phyloP scores from a whole-genome alignment of 73 alveolate species.

The Paramecium pentaurelia region DNA sequence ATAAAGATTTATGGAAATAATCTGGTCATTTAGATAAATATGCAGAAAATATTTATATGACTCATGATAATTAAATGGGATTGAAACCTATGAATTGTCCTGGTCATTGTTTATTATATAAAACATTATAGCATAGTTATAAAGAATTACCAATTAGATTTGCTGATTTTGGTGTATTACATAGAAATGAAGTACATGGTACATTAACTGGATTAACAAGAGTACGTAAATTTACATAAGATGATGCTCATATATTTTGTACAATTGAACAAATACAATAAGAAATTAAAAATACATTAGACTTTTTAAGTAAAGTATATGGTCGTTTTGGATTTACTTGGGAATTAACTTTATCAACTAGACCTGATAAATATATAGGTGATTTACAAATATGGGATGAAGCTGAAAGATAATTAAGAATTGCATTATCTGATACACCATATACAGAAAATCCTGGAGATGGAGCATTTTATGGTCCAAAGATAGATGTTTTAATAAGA shows the following conservation, averaged over 20 bases:
- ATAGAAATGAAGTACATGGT: constrained; percentile 99
- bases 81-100: constrained; percentile 99
- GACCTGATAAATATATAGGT: constrained; percentile 96
- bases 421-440: constrained; percentile 94
- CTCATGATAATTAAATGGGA: constrained; percentile 96
- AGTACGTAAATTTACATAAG: constrained; percentile 98
- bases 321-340: constrained; percentile 88
- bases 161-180: constrained; percentile 99
- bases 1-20: constrained; percentile 94
- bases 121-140: constrained; percentile 84
- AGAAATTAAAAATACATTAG: constrained; percentile 81
- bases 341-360: constrained; percentile 91
- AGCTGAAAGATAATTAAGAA: constrained; percentile 91
- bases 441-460: constrained; percentile 96
- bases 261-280: constrained; percentile 92
- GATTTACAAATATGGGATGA: constrained; percentile 92
- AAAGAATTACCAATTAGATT: constrained; percentile 97
- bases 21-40: constrained; percentile 99
- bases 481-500: constrained; percentile 94
- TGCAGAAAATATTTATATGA: constrained; percentile 95
- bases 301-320: constrained; percentile 84
- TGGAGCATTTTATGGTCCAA: constrained; percentile 99
- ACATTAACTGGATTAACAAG: constrained; percentile 98
- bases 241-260: constrained; percentile 99
- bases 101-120: constrained; percentile 96